phyloP scores from a whole-genome alignment of 1,139 yeast genomes.

The Torulaspora globosa region DNA sequence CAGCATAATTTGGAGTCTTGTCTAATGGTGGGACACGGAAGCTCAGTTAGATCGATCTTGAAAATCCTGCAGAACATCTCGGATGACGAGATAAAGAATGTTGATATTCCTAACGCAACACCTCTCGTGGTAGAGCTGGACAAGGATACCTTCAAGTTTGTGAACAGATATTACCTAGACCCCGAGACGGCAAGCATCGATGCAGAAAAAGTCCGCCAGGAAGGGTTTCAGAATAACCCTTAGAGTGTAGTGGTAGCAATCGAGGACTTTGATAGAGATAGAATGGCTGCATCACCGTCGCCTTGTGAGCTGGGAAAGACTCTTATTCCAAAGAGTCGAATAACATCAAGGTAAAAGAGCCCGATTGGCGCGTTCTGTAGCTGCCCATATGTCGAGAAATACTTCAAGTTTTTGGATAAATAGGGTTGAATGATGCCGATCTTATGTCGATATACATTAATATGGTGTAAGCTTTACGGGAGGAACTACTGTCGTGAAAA shows the following conservation, averaged over 20 bases:
- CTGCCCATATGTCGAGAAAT: too few relatives aligned
- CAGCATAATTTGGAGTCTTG: slow-evolving; percentile 47
- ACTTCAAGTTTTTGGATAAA: too few relatives aligned
- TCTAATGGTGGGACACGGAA: slow-evolving; percentile 70
- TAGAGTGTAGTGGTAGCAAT: slow-evolving; percentile 4
- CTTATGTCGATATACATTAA: too few relatives aligned
- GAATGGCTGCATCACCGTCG: background rate
- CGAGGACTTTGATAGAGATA: background rate
- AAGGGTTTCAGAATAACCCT: slow-evolving; percentile 44
- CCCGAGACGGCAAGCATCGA: slow-evolving; percentile 64
- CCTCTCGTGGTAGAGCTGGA: slow-evolving; percentile 58
- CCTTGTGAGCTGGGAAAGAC: too few relatives aligned
- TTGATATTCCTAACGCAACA: slow-evolving; percentile 75
- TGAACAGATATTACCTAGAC: slow-evolving; percentile 55
- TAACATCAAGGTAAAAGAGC: too few relatives aligned
- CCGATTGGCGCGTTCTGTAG: too few relatives aligned
- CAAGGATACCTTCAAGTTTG: slow-evolving; percentile 43
- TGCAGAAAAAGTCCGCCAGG: slow-evolving; percentile 60
- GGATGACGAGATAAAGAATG: slow-evolving; percentile 59
- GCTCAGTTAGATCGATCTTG: slow-evolving; percentile 64
- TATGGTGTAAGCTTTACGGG: too few relatives aligned
- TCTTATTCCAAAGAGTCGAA: too few relatives aligned
- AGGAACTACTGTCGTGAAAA: too few relatives aligned
- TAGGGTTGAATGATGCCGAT: too few relatives aligned
- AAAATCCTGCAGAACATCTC: slow-evolving; percentile 54